A percentile compares a stretch with the other conserved stretches of the same genome.
phyloP scores from a whole-genome alignment of 805 yeast species.

The Schwanniomyces polymorphus region DNA sequence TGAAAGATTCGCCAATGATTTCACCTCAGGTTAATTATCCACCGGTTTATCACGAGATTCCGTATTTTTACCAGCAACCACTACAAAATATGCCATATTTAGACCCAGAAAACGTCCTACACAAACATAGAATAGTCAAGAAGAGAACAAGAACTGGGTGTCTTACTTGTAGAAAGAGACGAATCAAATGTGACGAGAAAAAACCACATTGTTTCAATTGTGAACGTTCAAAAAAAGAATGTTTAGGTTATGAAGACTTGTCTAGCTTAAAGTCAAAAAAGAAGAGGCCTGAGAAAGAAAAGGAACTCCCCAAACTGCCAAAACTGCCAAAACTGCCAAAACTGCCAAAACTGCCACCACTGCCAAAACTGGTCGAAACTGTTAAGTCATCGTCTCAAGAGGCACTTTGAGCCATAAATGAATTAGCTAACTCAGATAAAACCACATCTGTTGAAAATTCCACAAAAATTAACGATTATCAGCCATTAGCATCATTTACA shows the following conservation, averaged over 20 bases:
- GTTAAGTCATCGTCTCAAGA: neutral
- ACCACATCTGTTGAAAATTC: neutral
- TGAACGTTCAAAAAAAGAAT: slow-evolving; percentile 60
- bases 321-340: neutral
- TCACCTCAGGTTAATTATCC: neutral
- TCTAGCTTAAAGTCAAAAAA: slow-evolving; percentile 8
- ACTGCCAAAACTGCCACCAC: neutral
- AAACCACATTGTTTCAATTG: slow-evolving; percentile 71
- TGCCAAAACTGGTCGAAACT: neutral
- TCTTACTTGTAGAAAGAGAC: slow-evolving; percentile 66
- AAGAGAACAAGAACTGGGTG: slow-evolving; percentile 76
- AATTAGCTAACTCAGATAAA: neutral
- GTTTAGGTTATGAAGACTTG: slow-evolving; percentile 60
- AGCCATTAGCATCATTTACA: neutral
- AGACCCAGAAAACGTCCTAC: slow-evolving; percentile 30
- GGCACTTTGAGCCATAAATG: neutral
- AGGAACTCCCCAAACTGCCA: neutral
- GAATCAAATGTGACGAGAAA: slow-evolving; percentile 76
- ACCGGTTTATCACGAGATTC: slow-evolving; percentile 1
- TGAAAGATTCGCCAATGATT: neutral
- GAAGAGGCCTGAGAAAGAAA: neutral
- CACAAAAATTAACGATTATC: too few relatives aligned
- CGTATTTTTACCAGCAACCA: slow-evolving; percentile 2
- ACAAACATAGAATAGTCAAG: slow-evolving; percentile 47
- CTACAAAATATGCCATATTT: slow-evolving; percentile 1